Evolutionary conservation across 331 rosid genomes (phyloP), one percentile per base, ranked within the genome.

Genomic region (Malus hybrid): DNA sequence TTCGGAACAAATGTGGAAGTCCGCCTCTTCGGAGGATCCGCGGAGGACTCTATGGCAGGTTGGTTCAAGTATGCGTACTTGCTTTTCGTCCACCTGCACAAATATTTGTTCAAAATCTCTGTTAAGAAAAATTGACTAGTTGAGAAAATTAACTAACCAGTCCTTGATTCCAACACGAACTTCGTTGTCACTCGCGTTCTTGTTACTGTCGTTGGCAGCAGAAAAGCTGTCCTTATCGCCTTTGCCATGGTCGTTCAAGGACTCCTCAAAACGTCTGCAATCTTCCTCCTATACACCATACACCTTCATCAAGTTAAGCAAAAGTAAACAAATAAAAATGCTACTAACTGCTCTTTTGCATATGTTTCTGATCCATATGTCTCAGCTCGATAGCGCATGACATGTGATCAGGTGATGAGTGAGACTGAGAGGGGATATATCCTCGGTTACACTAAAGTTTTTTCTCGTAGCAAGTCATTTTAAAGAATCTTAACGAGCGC

Each of bases 51-150:
- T 14, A 87, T 44, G 57, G 89, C 93, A 22, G 96, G 97, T 71
- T 92, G 93, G 83, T 92, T 92, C 79, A 92, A 74, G 79, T 90
- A 92, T 7, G 97, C 97, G 80, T 88, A 90, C 73, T 84, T 88
- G 90, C 97, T 90, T 72, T 88, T 90, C 14, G 96, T 92, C 97
- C 97, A 92, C 97, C 97, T 92, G 89, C 89, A 81, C 33, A 52
- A 14, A 10, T 65, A 5, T 59, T 59, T 54, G 18, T 13, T 34
- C 6, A 9, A 12, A 61, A 15, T 27, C 16, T 48, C 34, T 44
- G 67, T 29, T 39, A 12, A 7, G 42, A 7, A 57, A 14, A 6
- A 64, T 12, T 18, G 8, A 3, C 10, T 54, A 19, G 0, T 54
- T 19, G 13, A 74, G 9, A 67, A 65, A 65, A 19, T 18, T 13